Evolutionary conservation across 2,329 filamentous ascomycete species (phyloP).

Genomic region (Fusarium goolgardi): DNA sequence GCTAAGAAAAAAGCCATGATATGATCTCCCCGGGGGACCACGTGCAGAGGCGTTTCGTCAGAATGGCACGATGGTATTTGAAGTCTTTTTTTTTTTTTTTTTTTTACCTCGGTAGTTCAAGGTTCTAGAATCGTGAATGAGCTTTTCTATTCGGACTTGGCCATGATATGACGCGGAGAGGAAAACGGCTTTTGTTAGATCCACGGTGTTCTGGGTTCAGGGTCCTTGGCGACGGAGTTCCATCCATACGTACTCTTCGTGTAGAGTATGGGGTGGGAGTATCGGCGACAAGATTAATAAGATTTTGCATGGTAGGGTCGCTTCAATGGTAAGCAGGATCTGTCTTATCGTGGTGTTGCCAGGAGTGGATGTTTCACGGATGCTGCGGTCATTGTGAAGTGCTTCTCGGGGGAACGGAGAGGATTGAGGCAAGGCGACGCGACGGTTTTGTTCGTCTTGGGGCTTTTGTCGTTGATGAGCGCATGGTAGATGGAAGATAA

Average conservation of each 20-base stretch:
- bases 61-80: background rate
- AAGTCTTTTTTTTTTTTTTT: background rate
- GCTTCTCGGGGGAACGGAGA: background rate
- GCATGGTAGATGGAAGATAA: background rate
- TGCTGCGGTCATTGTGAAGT: background rate
- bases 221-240: background rate
- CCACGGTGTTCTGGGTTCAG: background rate
- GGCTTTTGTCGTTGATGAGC: background rate
- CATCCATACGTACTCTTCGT: background rate
- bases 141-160: background rate
- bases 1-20: constrained; percentile 17
- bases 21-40: constrained; percentile 10
- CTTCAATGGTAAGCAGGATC: background rate
- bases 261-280: background rate
- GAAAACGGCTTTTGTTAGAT: constrained; percentile 1
- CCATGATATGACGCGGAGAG: background rate
- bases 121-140: background rate
- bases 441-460: background rate
- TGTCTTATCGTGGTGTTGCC: background rate
- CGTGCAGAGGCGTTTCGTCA: constrained; percentile 9
- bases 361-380: background rate
- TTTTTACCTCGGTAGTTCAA: background rate
- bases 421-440: background rate
- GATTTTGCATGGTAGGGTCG: background rate
- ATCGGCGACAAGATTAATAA: background rate